Conservation (phyloP, 75 land plant species). For the Cryptomeria japonica region DNA sequence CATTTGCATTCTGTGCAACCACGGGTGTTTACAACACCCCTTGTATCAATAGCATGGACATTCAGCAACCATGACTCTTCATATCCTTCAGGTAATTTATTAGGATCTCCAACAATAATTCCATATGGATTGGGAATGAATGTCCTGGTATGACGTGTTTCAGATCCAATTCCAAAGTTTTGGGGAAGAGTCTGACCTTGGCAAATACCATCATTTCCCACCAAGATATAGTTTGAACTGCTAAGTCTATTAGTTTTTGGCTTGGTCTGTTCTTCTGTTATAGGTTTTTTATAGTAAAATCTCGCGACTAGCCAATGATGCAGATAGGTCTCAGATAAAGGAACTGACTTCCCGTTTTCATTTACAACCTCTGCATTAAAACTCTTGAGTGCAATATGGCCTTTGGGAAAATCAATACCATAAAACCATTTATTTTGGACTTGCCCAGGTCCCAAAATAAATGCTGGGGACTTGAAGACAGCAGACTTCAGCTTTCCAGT, state of each 20-base stretch:
- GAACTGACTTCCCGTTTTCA: constrained; percentile 68
- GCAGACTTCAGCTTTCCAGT: constrained; percentile 40
- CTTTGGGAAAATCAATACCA: constrained; percentile 62
- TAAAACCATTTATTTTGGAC: constrained; percentile 61
- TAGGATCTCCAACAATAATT: constrained; percentile 72
- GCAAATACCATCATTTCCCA: constrained; percentile 62
- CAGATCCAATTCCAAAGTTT: constrained; percentile 82
- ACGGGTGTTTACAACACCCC: constrained; percentile 58
- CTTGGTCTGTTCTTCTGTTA: constrained; percentile 1
- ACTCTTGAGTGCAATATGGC: constrained; percentile 69
- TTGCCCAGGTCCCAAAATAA: constrained; percentile 63
- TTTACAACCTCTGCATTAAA: constrained; percentile 88
- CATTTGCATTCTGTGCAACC: constrained; percentile 92
- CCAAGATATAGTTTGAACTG: constrained; percentile 4
- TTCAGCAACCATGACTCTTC: constrained; percentile 78
- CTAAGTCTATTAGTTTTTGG: not conserved
- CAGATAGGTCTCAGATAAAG: constrained; percentile 82
- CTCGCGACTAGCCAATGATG: constrained; percentile 83
- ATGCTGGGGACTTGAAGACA: constrained; percentile 62
- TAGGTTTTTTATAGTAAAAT: constrained; percentile 25
- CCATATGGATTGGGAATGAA: constrained; percentile 82
- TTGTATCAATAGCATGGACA: constrained; percentile 94
- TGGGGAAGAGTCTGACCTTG: constrained; percentile 38
- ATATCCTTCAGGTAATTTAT: constrained; percentile 54
- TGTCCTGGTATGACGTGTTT: constrained; percentile 75